These are phyloP conservation scores for Xerocomus nothofagi DNA, from an alignment of 1,284 basidiomycete genomes.

Conservation along the genomic window DNA sequence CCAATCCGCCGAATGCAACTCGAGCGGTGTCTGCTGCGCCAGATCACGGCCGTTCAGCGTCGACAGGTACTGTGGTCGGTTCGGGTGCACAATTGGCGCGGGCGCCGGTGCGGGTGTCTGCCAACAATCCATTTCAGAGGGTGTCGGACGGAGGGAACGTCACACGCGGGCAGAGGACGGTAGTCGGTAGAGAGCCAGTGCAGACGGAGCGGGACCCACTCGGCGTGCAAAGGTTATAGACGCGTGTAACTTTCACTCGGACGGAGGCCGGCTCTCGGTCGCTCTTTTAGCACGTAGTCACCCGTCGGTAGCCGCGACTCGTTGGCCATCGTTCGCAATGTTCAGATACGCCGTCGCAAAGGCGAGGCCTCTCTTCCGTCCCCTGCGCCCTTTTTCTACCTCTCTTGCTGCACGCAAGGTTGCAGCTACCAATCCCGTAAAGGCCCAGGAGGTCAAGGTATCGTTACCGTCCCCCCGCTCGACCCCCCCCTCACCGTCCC, in stretches of 20 bases:
- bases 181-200: conserved; percentile 29
- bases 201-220: conserved; percentile 68
- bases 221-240: conserved; percentile 48
- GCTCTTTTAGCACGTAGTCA: conserved; percentile 16
- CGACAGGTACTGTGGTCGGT: conserved; percentile 39
- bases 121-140: conserved; percentile 31
- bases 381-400: conserved; percentile 60
- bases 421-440: conserved; percentile 75
- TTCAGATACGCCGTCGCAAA: conserved; percentile 40
- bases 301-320: conserved; percentile 8
- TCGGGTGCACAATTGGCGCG: conserved; percentile 25
- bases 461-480: conserved; percentile 16
- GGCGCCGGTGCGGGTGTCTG: conserved; percentile 32
- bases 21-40: conserved; percentile 40
- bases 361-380: conserved; percentile 46
- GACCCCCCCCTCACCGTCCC: conserved; percentile 14
- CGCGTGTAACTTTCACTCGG: too few relatives aligned
- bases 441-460: conserved; percentile 83
- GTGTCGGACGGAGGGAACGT: conserved; percentile 11
- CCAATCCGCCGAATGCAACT: conserved; percentile 17
- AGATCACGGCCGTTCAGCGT: conserved; percentile 55
- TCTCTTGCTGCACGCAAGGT: conserved; percentile 61
- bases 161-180: conserved; percentile 9
- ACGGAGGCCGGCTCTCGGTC: too few relatives aligned
- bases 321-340: conserved; percentile 20